Conservation (phyloP, 1,284 basidiomycete genomes). For the Erythrobasidium hasegawianum region DNA sequence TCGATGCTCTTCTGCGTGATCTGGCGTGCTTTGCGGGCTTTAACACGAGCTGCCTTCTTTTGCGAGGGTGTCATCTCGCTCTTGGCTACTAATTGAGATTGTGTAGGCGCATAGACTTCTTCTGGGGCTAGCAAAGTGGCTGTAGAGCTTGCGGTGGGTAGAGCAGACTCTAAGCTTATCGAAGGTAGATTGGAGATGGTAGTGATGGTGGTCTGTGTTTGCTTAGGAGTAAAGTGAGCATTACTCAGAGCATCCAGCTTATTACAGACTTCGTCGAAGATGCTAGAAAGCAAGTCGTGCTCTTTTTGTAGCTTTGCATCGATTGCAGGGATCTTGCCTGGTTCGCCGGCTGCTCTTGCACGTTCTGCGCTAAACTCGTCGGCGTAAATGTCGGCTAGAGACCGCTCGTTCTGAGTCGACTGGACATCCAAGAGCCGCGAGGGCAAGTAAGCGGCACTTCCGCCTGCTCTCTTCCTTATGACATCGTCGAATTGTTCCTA, state of each 20-base stretch:
- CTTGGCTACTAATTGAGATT: constrained; percentile 55
- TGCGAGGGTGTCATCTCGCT: constrained; percentile 82
- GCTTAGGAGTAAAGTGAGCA: constrained; percentile 92
- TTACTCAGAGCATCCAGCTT: constrained; percentile 94
- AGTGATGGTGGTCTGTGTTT: constrained; percentile 82
- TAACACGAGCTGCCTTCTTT: constrained; percentile 68
- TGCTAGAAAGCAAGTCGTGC: constrained; percentile 74
- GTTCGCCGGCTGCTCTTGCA: constrained; percentile 49
- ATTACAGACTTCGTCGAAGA: constrained; percentile 80
- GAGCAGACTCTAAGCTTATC: constrained; percentile 80
- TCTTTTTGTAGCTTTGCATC: constrained; percentile 86
- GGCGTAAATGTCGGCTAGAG: constrained; percentile 93
- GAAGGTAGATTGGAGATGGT: constrained; percentile 80
- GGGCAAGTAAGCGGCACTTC: constrained; percentile 84
- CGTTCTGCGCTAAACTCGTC: constrained; percentile 71
- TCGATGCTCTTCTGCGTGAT: constrained; percentile 63
- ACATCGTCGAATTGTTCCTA: constrained; percentile 82
- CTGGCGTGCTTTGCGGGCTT: constrained; percentile 69
- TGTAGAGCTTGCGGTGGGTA: constrained; percentile 74
- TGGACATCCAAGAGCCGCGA: constrained; percentile 84
- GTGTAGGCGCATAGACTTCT: constrained; percentile 70
- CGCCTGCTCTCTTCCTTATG: constrained; percentile 68
- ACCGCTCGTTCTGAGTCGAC: constrained; percentile 80
- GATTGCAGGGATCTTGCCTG: constrained; percentile 62
- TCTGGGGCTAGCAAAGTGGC: constrained; percentile 87